These are phyloP conservation scores for Fallopia convolvulus DNA, from an alignment of 148 eudicot genomes.

Conservation along the genomic window DNA sequence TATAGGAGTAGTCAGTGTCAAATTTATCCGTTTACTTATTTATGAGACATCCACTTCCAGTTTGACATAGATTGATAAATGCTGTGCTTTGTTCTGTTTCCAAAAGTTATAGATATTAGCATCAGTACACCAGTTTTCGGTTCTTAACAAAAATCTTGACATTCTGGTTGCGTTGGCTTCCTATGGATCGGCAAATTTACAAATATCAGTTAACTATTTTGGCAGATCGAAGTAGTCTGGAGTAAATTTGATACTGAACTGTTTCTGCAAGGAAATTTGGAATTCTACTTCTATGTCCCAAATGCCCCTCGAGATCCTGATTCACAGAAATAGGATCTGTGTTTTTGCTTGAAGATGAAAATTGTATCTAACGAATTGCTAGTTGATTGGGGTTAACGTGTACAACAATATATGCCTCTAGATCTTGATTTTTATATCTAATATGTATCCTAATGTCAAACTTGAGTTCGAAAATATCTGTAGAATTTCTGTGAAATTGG, in stretches of 20 bases:
- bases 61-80: background rate
- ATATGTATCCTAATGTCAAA: background rate
- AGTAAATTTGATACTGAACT: background rate
- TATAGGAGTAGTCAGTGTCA: background rate
- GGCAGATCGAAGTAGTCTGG: background rate
- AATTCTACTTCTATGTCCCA: background rate
- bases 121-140: background rate
- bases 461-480: background rate
- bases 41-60: background rate
- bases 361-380: background rate
- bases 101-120: background rate
- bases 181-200: background rate
- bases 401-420: background rate
- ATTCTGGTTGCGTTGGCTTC: background rate
- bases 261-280: background rate
- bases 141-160: background rate
- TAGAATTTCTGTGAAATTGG: background rate
- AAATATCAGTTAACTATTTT: background rate
- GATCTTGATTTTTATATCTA: background rate
- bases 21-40: background rate
- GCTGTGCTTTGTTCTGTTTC: background rate
- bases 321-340: background rate
- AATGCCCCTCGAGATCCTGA: background rate
- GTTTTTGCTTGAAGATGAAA: background rate
- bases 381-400: background rate